Conservation (phyloP, 225 moss, liverwort and hornwort genomes). For the Sphagnum contortum region DNA sequence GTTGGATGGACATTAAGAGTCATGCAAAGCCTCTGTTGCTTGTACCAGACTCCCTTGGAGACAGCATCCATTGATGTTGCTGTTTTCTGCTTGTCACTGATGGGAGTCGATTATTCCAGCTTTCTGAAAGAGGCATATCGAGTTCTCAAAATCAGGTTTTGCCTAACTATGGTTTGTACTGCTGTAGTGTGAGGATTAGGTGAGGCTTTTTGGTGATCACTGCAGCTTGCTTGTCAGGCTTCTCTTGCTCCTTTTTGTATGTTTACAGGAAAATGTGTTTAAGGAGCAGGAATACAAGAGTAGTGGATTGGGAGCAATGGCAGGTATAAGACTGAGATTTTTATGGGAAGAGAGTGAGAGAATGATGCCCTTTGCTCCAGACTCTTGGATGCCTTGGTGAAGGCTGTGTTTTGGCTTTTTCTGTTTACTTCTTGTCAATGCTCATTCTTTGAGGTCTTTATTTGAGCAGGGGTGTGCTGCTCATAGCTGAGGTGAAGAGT, state of each 20-base stretch:
- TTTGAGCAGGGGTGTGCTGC: conserved; percentile 47
- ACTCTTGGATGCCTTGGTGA: no score
- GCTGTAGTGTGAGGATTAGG: conserved; percentile 1
- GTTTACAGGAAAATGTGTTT: no score
- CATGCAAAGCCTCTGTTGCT: neutral
- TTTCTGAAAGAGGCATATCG: conserved; percentile 79
- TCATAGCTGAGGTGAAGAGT: conserved; percentile 88
- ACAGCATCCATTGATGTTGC: conserved; percentile 69
- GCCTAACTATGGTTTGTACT: neutral
- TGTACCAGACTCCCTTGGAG: conserved; percentile 67
- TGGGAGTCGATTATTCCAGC: conserved; percentile 90
- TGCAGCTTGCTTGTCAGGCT: no score
- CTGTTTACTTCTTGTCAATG: no score
- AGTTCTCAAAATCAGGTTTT: conserved; percentile 64
- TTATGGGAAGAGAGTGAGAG: no score
- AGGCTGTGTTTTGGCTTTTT: no score
- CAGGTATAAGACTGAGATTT: no score
- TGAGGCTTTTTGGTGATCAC: neutral
- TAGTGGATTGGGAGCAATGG: no score
- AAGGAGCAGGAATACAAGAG: no score
- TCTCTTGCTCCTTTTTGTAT: no score
- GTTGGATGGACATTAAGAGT: neutral
- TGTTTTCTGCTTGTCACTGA: conserved; percentile 88
- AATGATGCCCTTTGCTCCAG: no score
- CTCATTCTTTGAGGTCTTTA: no score